Evolutionary conservation across 169 alveolate genomes (phyloP).

Genomic region (Plasmodium malariae): DNA sequence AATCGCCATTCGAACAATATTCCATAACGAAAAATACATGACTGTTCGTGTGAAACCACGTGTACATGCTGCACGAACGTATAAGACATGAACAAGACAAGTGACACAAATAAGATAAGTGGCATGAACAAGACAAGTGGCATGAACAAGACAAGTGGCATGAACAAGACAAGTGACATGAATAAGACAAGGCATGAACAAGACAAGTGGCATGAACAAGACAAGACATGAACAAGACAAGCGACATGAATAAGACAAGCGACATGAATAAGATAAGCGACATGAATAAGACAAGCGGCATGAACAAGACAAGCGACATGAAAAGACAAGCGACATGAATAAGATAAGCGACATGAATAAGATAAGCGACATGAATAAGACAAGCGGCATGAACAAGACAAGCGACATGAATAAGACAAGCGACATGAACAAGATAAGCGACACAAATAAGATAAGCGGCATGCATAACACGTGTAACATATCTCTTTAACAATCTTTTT

Average conservation of each 20-base stretch:
- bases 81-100: not conserved
- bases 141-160: no score
- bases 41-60: constrained; percentile 89
- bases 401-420: no score
- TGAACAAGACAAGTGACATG: not conserved
- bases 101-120: not conserved
- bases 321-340: not conserved
- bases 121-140: no score
- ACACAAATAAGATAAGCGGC: not conserved
- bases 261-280: not conserved
- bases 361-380: not conserved
- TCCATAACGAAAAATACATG: constrained; percentile 89
- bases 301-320: no score
- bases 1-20: constrained; percentile 88
- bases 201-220: not conserved
- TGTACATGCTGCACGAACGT: constrained; percentile 79
- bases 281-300: not conserved
- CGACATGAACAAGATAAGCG: not conserved
- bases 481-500: not conserved
- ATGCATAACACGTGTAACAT: not conserved
- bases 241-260: no score
- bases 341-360: not conserved
- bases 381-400: not conserved
- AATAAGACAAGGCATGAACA: not conserved
- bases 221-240: not conserved